phyloP scores from a whole-genome alignment of 1,284 basidiomycete species.

The Marasmius sp. region DNA sequence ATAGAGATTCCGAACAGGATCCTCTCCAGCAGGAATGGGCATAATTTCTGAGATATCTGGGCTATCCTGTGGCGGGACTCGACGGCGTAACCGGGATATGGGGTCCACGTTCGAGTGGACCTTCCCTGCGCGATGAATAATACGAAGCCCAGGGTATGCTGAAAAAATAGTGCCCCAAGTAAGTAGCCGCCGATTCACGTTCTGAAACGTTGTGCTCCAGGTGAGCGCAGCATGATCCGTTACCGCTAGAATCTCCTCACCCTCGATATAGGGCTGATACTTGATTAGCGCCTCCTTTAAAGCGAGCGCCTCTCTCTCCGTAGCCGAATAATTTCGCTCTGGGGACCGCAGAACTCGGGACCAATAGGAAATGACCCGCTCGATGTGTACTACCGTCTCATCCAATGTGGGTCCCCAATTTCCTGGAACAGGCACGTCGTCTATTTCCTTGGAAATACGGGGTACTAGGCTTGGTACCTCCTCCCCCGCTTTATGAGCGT shows the following conservation, averaged over 20 bases:
- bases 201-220: constrained; percentile 30
- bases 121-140: constrained; percentile 27
- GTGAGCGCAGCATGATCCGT: constrained; percentile 33
- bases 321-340: constrained; percentile 8
- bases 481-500: constrained; percentile 13
- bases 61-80: neutral
- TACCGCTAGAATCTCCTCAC: constrained; percentile 21
- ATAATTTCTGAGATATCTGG: neutral
- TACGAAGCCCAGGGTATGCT: constrained; percentile 26
- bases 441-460: constrained; percentile 13
- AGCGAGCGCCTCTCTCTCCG: constrained; percentile 26
- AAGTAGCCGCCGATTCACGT: constrained; percentile 25
- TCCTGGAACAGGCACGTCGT: constrained; percentile 9
- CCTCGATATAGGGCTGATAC: constrained; percentile 24
- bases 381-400: constrained; percentile 25
- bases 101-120: constrained; percentile 33
- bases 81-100: constrained; percentile 4
- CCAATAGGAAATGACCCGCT: constrained; percentile 33
- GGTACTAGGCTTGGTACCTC: constrained; percentile 20
- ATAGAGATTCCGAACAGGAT: constrained; percentile 24
- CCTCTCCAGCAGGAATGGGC: constrained; percentile 5
- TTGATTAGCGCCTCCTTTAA: constrained; percentile 27
- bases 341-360: constrained; percentile 15
- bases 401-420: constrained; percentile 24
- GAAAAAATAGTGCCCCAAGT: constrained; percentile 27